These are phyloP conservation scores for Alnus glutinosa DNA, from an alignment of 306 rosid species.

Conservation along the genomic window DNA sequence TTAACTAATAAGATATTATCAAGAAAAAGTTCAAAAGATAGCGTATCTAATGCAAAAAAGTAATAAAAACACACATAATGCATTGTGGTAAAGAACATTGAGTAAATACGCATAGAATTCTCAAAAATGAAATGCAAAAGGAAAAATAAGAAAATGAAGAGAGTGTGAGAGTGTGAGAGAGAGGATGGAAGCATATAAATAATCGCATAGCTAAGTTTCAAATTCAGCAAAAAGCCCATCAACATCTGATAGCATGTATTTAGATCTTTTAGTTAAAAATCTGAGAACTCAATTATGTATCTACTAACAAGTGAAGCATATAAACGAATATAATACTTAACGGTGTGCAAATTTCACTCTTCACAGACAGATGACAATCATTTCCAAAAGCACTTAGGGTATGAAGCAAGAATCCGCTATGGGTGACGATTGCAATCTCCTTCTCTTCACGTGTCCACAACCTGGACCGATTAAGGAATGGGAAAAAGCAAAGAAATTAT, in stretches of 20 bases:
- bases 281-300: not conserved
- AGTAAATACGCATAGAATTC: not conserved
- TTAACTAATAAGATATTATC: not conserved
- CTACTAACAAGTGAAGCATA: not conserved
- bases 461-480: slow-evolving; percentile 46
- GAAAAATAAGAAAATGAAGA: not conserved
- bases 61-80: not conserved
- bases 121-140: not conserved
- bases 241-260: not conserved
- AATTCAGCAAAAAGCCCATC: not conserved
- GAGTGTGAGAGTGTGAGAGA: not conserved
- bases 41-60: not conserved
- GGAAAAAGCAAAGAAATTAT: slow-evolving; percentile 3
- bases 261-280: not conserved
- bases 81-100: not conserved
- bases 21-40: not conserved
- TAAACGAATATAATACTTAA: slow-evolving; percentile 42
- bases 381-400: slow-evolving; percentile 71
- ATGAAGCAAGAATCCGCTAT: slow-evolving; percentile 76
- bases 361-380: slow-evolving; percentile 73
- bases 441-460: slow-evolving; percentile 92
- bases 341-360: slow-evolving; percentile 72
- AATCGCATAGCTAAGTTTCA: not conserved
- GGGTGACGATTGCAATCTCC: slow-evolving; percentile 81
- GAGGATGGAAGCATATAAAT: not conserved